Percentiles rank a stretch among this genome's conserved stretches.
Evolutionary conservation across 2,329 filamentous ascomycete species (phyloP).

Genomic region (Hypoxylon sp.): DNA sequence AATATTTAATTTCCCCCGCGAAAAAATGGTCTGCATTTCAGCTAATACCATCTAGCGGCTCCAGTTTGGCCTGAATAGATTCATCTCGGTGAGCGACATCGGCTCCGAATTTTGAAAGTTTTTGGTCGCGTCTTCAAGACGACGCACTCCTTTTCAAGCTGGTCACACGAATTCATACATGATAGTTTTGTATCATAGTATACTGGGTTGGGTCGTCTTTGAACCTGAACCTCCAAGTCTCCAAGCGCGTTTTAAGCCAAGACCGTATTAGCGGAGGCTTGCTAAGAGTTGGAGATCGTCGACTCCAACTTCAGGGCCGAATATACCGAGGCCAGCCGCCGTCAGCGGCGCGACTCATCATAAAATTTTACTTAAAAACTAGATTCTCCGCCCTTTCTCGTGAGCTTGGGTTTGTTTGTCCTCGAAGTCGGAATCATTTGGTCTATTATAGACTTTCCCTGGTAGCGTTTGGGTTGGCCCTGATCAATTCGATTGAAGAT

Average conservation of each 20-base stretch:
- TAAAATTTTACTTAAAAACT: constrained; percentile 22
- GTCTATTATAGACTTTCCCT: constrained; percentile 1
- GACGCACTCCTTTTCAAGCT: constrained; percentile 1
- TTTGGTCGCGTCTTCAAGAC: constrained; percentile 4
- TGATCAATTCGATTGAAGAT: constrained; percentile 32
- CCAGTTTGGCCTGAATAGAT: constrained; percentile 17
- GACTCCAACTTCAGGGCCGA: constrained; percentile 14
- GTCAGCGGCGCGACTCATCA: constrained; percentile 23
- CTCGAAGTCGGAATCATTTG: constrained; percentile 25
- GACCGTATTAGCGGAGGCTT: constrained; percentile 21
- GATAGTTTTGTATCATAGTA: background rate
- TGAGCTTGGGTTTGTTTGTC: constrained; percentile 5
- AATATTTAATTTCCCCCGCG: constrained; percentile 42
- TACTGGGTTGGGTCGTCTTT: background rate
- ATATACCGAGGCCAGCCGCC: constrained; percentile 22
- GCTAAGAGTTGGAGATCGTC: constrained; percentile 26
- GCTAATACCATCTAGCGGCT: constrained; percentile 20
- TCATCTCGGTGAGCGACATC: constrained; percentile 32
- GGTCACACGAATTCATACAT: background rate
- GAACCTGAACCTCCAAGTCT: background rate
- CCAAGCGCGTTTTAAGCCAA: constrained; percentile 5
- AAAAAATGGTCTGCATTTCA: constrained; percentile 29
- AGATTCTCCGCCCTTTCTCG: constrained; percentile 13
- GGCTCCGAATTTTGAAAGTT: constrained; percentile 28
- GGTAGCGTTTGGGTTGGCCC: background rate